Conservation (phyloP, 1,284 basidiomycete species). For the Moesziomyces antarcticus region DNA sequence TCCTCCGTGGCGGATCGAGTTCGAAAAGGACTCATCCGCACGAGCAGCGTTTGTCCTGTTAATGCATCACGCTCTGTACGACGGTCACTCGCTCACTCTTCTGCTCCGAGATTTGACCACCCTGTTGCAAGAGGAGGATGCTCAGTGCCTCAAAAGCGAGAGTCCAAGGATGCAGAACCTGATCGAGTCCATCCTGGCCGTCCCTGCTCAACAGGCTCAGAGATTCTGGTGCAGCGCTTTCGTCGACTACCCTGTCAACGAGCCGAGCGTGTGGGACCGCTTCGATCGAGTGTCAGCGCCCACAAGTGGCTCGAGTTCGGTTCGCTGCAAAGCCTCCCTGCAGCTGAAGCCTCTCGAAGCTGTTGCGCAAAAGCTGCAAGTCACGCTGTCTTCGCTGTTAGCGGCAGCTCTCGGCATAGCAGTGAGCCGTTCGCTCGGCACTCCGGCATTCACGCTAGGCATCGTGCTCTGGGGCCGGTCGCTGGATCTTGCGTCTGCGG, state of each 20-base stretch:
- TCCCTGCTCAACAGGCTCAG: conserved; percentile 1
- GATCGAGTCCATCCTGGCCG: conserved; percentile 6
- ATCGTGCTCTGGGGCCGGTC: conserved; percentile 14
- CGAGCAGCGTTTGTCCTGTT: conserved; percentile 3
- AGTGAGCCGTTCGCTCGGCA: conserved; percentile 4
- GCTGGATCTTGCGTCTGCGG: conserved; percentile 9
- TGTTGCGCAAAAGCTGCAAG: conserved; percentile 3
- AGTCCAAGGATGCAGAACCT: conserved; percentile 2
- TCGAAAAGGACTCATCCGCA: neutral
- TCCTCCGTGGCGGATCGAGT: conserved; percentile 9
- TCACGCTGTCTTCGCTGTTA: conserved; percentile 8
- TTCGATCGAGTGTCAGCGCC: neutral
- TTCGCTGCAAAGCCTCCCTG: conserved; percentile 5
- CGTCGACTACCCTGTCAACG: conserved; percentile 8
- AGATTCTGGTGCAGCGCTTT: conserved; percentile 12
- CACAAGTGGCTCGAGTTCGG: neutral
- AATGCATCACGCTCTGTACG: conserved; percentile 21
- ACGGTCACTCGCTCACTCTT: conserved; percentile 11
- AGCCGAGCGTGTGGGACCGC: conserved; percentile 1
- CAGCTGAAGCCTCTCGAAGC: conserved; percentile 6
- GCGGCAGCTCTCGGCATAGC: conserved; percentile 9
- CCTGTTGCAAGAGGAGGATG: neutral
- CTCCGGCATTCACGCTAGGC: conserved; percentile 11
- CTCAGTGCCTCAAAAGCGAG: neutral
- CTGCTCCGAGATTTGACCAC: conserved; percentile 6